A percentile compares a stretch with the other conserved stretches of the same genome.
phyloP scores from a whole-genome alignment of 2,329 filamentous ascomycete genomes.

The Cercospora sesami region DNA sequence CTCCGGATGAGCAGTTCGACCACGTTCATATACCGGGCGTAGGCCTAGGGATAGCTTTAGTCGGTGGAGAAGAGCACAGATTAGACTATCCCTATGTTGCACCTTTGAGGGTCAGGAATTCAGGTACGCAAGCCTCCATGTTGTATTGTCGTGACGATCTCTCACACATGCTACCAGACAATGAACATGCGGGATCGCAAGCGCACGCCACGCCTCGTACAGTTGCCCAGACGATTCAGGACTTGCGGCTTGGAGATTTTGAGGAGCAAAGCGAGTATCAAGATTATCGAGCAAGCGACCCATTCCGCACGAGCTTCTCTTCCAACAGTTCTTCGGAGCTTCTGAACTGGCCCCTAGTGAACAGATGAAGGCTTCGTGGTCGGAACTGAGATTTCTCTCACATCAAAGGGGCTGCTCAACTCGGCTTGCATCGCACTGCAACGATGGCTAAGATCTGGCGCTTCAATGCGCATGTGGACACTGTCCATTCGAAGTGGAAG shows the following conservation, averaged over 20 bases:
- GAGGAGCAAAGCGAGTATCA: not conserved
- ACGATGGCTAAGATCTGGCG: not conserved
- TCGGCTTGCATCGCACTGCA: not conserved
- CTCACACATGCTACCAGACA: not conserved
- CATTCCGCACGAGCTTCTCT: not conserved
- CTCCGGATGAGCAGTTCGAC: not conserved
- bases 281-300: conserved; percentile 6
- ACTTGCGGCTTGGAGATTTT: not conserved
- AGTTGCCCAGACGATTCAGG: not conserved
- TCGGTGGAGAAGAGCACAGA: not conserved
- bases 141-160: not conserved
- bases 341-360: conserved; percentile 12
- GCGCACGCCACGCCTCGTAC: not conserved
- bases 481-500: not conserved
- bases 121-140: not conserved
- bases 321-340: conserved; percentile 2
- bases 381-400: not conserved
- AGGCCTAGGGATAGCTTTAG: not conserved
- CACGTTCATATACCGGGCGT: not conserved
- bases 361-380: not conserved
- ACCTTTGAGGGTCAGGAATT: not conserved
- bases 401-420: not conserved
- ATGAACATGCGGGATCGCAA: not conserved
- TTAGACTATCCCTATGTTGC: not conserved
- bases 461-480: not conserved